Conservation (phyloP, 768 basidiomycete genomes). For the Termitomyces eurrhizus region DNA sequence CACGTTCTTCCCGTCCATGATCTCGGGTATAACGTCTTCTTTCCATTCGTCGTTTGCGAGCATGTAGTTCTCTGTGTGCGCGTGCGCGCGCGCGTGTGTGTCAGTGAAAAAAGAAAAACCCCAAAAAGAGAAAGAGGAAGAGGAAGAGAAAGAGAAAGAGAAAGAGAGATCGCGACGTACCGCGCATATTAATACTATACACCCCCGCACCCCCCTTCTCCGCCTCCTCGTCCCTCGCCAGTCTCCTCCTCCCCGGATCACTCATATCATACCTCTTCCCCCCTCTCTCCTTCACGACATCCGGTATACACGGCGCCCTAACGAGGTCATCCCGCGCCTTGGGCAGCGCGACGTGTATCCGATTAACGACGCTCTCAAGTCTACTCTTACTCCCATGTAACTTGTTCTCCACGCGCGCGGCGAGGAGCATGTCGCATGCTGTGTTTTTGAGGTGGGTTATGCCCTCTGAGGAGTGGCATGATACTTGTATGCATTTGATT, state of each 20-base stretch:
- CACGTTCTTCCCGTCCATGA: constrained; percentile 97
- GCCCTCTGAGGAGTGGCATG: constrained; percentile 95
- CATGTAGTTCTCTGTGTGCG: constrained; percentile 75
- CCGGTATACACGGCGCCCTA: constrained; percentile 87
- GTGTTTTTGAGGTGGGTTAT: constrained; percentile 96
- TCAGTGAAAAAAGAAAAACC: no score
- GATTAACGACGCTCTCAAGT: constrained; percentile 74
- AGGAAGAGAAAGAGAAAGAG: neutral
- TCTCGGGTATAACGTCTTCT: constrained; percentile 95
- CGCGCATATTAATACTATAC: constrained; percentile 85
- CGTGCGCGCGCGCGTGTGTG: no score
- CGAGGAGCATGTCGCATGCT: constrained; percentile 93
- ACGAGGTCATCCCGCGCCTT: constrained; percentile 87
- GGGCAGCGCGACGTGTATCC: constrained; percentile 94
- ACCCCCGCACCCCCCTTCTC: constrained; percentile 90
- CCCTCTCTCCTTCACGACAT: constrained; percentile 66
- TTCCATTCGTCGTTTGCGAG: constrained; percentile 93
- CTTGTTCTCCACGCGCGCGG: constrained; percentile 92
- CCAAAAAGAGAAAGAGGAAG: neutral
- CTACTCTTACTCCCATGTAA: constrained; percentile 89
- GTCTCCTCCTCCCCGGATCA: constrained; percentile 69
- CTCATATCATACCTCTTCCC: constrained; percentile 83
- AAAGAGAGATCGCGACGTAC: constrained; percentile 50
- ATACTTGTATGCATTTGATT: constrained; percentile 77
- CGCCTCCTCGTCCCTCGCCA: constrained; percentile 80